These are phyloP conservation scores for Pythium guiyangense DNA, from an alignment of 352 stramenopile species.

Conservation along the genomic window DNA sequence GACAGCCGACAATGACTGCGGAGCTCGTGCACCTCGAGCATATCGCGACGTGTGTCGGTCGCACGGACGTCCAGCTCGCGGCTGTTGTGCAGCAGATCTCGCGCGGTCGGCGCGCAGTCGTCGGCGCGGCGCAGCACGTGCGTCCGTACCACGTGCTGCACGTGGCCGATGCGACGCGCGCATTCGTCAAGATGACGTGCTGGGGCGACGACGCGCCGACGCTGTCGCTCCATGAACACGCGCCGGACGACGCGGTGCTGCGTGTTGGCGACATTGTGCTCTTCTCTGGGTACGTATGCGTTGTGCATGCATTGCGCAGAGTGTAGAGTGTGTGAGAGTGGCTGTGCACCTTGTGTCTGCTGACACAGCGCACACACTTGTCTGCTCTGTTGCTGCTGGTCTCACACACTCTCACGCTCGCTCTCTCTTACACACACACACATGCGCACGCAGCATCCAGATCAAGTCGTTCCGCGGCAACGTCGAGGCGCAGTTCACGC, in stretches of 20 bases:
- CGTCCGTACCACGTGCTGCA: constrained; percentile 1
- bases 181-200: constrained; percentile 11
- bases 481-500: constrained; percentile 49
- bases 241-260: constrained; percentile 24
- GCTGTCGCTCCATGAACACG: constrained; percentile 30
- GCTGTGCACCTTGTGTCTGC: background rate
- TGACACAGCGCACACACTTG: no score
- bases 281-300: constrained; percentile 37
- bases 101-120: background rate
- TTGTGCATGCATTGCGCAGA: background rate
- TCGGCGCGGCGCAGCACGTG: background rate
- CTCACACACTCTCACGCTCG: no score
- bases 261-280: constrained; percentile 53
- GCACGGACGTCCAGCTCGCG: constrained; percentile 1
- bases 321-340: no score
- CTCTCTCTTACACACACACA: background rate
- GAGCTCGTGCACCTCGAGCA: constrained; percentile 2
- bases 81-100: no score
- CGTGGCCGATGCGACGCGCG: constrained; percentile 2
- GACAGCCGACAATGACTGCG: background rate
- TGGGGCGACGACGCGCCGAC: constrained; percentile 21
- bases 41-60: background rate
- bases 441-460: constrained; percentile 15
- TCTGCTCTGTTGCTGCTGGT: background rate
- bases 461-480: constrained; percentile 44